Evolutionary conservation across 2,329 filamentous ascomycete genomes (phyloP).

Genomic region (Penicillium crustosum): DNA sequence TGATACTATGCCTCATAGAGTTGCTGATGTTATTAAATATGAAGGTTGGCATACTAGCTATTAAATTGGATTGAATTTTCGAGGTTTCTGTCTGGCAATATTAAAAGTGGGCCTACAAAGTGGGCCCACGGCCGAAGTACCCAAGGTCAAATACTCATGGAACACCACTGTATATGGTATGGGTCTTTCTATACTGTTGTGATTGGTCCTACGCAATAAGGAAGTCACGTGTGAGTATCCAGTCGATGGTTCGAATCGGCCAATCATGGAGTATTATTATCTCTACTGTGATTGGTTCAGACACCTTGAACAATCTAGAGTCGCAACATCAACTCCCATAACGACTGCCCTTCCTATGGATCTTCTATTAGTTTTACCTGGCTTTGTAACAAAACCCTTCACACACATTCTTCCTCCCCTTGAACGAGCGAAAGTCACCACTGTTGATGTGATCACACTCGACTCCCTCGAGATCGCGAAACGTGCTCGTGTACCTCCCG

Average conservation of each 20-base stretch:
- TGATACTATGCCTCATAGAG: too few species aligned
- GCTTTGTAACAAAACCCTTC: constrained; percentile 71
- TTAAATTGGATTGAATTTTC: too few species aligned
- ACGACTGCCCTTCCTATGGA: constrained; percentile 52
- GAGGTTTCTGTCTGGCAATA: too few species aligned
- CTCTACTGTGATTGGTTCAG: constrained; percentile 16
- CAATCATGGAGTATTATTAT: background rate
- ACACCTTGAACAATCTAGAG: constrained; percentile 13
- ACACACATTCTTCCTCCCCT: constrained; percentile 74
- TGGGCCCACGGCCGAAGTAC: too few species aligned
- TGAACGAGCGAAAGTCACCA: constrained; percentile 74
- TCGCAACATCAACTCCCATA: constrained; percentile 4
- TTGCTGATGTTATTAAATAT: too few species aligned
- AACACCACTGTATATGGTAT: too few species aligned
- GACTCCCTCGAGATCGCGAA: constrained; percentile 81
- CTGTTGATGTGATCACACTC: constrained; percentile 80
- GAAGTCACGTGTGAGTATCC: background rate
- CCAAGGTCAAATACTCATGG: too few species aligned
- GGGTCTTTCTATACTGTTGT: too few species aligned
- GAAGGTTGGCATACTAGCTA: too few species aligned
- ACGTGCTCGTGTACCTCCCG: constrained; percentile 75
- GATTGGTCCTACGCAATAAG: background rate
- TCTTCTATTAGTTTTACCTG: constrained; percentile 76
- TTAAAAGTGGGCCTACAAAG: too few species aligned
- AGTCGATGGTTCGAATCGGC: background rate